Base-by-base conservation (phyloP, 2,329 filamentous ascomycete genomes). In the Botrytis cinerea region DNA sequence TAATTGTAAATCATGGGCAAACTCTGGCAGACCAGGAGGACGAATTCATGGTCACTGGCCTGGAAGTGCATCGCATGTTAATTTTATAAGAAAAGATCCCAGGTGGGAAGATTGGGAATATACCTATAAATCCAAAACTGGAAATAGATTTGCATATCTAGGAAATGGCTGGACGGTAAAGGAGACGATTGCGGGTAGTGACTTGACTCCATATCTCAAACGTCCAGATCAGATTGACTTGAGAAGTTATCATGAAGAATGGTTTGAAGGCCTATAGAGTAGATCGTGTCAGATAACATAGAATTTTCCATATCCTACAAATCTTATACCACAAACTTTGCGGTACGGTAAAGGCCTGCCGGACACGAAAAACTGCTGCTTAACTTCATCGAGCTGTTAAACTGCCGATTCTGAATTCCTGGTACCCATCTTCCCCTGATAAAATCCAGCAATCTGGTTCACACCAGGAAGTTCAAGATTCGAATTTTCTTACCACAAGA, bases 1-100 rank as follows among this genome's bases (percentile, higher is more conserved):
- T 70, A 87, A 88, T 73, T 93, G 91, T 80, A 89, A 87, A 59
- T 91, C 88, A 0, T 93, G 92, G 92, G 92, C 91, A 74, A 93
- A 93, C 74, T 89, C 91, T 20, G 89, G 89, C 0, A 82, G 82
- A 9, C 87, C 90, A 0, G 91, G 90, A 0, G 87, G 85, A 0
- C 83, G 90, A 6, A 89, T 93, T 38, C 89, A 92, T 75, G 91
- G 90, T 0, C 79, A 92, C 10, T 94, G 91, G 87, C 92, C 91
- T 0, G 91, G 91, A 0, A 91, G 89, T 76, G 90, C 90, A 1
- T 84, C 87, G 0, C 89, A 92, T 77, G 82, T 89, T 46, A 90
- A 89, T 2, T 84, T 88, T 22, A 84, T 91, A 12, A 84, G 89
- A 38, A 82, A 79, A n/a, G 84, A 87, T 61, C 87, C 87, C 1